Evolutionary conservation across 306 rosid species (phyloP).

Genomic region (Corylus avellana): DNA sequence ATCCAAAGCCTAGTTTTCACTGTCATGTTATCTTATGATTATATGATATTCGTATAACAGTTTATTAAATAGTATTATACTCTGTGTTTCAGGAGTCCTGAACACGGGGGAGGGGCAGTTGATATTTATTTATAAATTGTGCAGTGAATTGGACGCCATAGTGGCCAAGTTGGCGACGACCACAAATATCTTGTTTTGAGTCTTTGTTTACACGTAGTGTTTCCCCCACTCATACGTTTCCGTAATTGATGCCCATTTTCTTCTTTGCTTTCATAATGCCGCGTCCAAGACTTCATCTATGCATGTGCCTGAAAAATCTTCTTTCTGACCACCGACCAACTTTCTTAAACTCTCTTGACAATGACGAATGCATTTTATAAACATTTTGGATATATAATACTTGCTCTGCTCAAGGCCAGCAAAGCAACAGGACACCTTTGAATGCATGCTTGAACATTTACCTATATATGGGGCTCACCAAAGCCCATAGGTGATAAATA

Average conservation of each 20-base stretch:
- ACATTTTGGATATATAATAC: too few species aligned
- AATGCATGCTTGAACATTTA: background rate
- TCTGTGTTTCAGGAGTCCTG: background rate
- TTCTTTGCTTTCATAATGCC: background rate
- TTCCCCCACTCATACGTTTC: background rate
- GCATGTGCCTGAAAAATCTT: background rate
- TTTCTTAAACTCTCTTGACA: background rate
- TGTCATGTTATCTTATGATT: too few species aligned
- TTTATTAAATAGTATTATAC: too few species aligned
- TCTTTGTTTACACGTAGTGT: background rate
- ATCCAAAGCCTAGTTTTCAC: too few species aligned
- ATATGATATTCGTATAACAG: too few species aligned
- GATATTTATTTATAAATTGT: background rate
- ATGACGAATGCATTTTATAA: background rate
- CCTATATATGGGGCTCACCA: background rate
- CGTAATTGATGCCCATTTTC: background rate
- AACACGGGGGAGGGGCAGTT: background rate
- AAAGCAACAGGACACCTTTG: background rate
- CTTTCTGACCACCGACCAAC: background rate
- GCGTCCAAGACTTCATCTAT: background rate
- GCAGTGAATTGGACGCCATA: background rate
- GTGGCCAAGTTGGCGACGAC: background rate
- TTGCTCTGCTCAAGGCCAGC: background rate
- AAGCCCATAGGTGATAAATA: background rate
- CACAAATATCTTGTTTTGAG: background rate